These are phyloP conservation scores for Pyricularia grisea DNA, from an alignment of 2,329 filamentous ascomycete genomes.

Conservation along the genomic window DNA sequence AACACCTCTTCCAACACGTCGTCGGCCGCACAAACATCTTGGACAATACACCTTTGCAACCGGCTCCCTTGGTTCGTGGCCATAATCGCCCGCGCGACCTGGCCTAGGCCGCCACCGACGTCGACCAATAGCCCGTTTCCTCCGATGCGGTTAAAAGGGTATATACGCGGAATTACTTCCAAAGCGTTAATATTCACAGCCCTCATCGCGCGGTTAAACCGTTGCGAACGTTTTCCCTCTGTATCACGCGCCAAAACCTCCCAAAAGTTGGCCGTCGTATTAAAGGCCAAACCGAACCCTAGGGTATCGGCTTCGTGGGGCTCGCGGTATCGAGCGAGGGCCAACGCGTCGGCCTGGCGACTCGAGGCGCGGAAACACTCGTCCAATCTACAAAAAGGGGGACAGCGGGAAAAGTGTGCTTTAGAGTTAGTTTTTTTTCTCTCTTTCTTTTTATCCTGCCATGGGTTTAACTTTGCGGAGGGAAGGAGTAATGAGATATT, in stretches of 20 bases:
- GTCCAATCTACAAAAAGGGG: neutral
- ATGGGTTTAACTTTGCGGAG: no score
- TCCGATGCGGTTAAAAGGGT: neutral
- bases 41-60: neutral
- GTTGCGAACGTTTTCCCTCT: neutral
- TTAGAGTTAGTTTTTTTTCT: no score
- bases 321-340: neutral
- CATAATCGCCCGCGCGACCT: neutral
- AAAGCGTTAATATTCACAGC: neutral
- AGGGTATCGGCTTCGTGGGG: neutral
- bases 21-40: neutral
- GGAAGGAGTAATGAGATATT: no score
- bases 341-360: neutral
- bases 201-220: neutral
- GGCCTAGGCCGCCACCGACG: neutral
- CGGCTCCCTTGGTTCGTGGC: neutral
- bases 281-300: neutral
- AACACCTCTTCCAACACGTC: neutral
- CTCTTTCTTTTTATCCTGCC: no score
- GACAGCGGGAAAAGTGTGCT: no score
- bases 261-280: neutral
- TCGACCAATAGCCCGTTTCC: neutral
- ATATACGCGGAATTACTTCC: neutral
- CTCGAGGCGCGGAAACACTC: neutral
- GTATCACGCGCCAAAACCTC: neutral